Evolutionary conservation across 1,284 basidiomycete species (phyloP), one percentile per base, ranked within the genome.

Genomic region (Ganoderma resinaceum): DNA sequence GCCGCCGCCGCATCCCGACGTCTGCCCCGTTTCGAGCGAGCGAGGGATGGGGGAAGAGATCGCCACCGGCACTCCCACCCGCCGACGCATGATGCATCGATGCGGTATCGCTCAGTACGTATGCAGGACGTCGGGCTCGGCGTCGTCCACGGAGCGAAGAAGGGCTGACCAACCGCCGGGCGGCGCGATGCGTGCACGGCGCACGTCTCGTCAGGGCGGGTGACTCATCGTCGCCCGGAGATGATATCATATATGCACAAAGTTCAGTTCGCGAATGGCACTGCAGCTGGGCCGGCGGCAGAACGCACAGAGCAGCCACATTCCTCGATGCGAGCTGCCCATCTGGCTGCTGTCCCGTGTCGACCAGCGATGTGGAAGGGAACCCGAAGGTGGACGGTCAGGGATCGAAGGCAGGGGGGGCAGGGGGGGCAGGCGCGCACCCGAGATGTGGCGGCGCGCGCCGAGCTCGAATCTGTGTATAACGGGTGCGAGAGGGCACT

Each of bases 381-480:
- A 14, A 26, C 23, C 43, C n/a, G 37, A 6, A 6, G 26, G 5
- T 26, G 49, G 26, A 18, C 29, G 52, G 26, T 7, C 12, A 31
- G 29, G 29, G 52, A 29, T 5, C 11, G 49, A 3, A 29, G 16
- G 29, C 6, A 31, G 23, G 46, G 23, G 52, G 29, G 16, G 20
- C 3, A 29, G 5, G 31, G 18, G 18, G 16, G 2, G 31, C 40
- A 18, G 11, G 18, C 18, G 31, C 7, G 55, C 55, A 20, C n/a
- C 18, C 33, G 55, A 58, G 55, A 58, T 35, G 55, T 37, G 55
- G 55, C 55, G 55, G 55, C 33, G 55, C 55, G 55, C 55, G 33
- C 9, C 37, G 7, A 38, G 11, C 37, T 33, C 20, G 33, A n/a
- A n/a, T n/a, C 55, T 58, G 31, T 20, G 46, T 49, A 26, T 49